A percentile compares a stretch with the other conserved stretches of the same genome.
Conservation (phyloP, 164 flowering plant genomes). For the Chimonanthus salicifolius region DNA sequence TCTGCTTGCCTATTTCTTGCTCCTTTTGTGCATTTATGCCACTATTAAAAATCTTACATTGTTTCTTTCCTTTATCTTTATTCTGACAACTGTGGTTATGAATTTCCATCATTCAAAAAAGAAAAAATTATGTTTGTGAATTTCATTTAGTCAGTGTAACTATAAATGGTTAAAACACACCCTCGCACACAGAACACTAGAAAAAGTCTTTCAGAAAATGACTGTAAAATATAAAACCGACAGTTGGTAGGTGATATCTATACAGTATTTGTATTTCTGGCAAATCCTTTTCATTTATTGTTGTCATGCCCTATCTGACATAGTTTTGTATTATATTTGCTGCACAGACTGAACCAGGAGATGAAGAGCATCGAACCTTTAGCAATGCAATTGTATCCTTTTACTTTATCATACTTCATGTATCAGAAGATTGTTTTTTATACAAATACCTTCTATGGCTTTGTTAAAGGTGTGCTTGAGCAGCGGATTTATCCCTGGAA, state of each 20-base stretch:
- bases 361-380: slow-evolving; percentile 64
- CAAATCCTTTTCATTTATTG: not conserved
- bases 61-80: not conserved
- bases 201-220: no score
- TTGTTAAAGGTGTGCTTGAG: no score
- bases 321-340: not conserved
- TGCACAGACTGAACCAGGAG: slow-evolving; percentile 81
- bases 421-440: not conserved
- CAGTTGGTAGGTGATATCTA: no score
- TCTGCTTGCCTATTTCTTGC: no score
- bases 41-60: no score
- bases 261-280: not conserved
- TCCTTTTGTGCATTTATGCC: not conserved
- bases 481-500: no score
- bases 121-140: no score
- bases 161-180: no score
- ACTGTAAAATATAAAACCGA: no score
- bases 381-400: slow-evolving; percentile 82
- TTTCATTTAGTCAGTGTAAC: not conserved
- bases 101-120: no score
- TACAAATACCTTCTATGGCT: not conserved
- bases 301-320: not conserved
- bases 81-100: no score
- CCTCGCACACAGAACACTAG: not conserved
- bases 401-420: not conserved